A percentile compares a stretch with the other conserved stretches of the same genome.
phyloP scores from a whole-genome alignment of 2,329 filamentous ascomycete genomes.

The Aureobasidium sp. region DNA sequence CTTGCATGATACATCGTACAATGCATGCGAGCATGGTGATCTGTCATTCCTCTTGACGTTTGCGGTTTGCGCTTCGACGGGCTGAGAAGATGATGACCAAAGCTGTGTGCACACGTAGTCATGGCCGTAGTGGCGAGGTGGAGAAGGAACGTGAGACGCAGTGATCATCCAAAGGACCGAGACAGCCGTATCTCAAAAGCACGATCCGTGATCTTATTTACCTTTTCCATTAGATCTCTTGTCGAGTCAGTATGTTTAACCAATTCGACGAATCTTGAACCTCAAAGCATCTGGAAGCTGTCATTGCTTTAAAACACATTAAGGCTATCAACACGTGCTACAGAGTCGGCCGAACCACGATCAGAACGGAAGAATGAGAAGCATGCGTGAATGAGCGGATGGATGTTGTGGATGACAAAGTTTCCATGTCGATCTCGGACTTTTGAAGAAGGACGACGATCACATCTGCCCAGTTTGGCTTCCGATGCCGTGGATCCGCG shows the following conservation, averaged over 20 bases:
- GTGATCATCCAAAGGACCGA: background rate
- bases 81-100: background rate
- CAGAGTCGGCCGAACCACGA: background rate
- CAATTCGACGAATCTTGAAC: background rate
- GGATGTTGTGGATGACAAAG: background rate
- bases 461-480: background rate
- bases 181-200: background rate
- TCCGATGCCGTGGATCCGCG: background rate
- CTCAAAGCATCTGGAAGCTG: background rate
- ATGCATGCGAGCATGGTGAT: background rate
- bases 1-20: background rate
- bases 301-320: background rate
- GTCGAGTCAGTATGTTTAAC: no score
- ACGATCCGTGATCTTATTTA: background rate
- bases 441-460: background rate
- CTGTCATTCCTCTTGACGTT: background rate
- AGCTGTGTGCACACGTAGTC: background rate
- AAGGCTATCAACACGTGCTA: background rate
- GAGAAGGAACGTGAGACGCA: background rate
- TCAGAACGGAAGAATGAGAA: background rate
- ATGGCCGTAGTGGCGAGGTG: background rate
- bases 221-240: background rate
- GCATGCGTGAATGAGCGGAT: background rate
- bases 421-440: conserved; percentile 1
- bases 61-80: background rate